A percentile compares a stretch with the other conserved stretches of the same genome.
These are phyloP conservation scores for rapeseed (Brassica napus) DNA, from an alignment of 345 rosid species.

Conservation along the genomic window DNA sequence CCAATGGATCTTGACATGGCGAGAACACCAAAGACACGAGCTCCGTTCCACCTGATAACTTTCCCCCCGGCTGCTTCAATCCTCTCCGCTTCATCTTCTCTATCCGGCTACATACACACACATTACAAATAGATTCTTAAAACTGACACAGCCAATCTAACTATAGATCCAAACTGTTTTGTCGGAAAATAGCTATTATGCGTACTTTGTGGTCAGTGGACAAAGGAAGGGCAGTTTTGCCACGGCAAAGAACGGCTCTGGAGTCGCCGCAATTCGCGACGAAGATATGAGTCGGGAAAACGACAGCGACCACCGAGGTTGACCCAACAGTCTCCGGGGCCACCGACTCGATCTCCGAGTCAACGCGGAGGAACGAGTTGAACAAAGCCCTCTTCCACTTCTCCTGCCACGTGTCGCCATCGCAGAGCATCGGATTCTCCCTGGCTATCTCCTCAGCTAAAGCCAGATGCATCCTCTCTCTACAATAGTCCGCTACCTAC, in stretches of 20 bases:
- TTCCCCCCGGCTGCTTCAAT: constrained; percentile 82
- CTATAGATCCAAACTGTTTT: constrained; percentile 10
- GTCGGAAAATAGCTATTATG: background rate
- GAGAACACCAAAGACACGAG: constrained; percentile 78
- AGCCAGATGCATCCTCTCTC: constrained; percentile 62
- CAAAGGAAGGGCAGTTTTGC: constrained; percentile 59
- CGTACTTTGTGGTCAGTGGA: constrained; percentile 81
- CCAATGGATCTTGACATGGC: constrained; percentile 94
- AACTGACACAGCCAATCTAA: background rate
- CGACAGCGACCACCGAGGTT: constrained; percentile 71
- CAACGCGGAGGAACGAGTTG: constrained; percentile 61
- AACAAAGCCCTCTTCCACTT: constrained; percentile 60
- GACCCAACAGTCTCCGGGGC: constrained; percentile 82
- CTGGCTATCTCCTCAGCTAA: constrained; percentile 62
- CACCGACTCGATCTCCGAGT: constrained; percentile 54
- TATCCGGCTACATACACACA: constrained; percentile 57
- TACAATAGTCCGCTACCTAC: constrained; percentile 73
- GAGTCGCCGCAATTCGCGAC: constrained; percentile 87
- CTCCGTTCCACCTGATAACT: constrained; percentile 75
- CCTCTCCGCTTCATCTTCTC: constrained; percentile 75
- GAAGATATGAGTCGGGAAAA: constrained; percentile 60
- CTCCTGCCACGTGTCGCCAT: constrained; percentile 60
- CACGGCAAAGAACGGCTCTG: constrained; percentile 76
- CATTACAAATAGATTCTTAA: background rate
- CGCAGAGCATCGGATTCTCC: constrained; percentile 40